Evolutionary conservation across 2,329 filamentous ascomycete genomes (phyloP), one percentile per base, ranked within the genome.

Genomic region (Monosporascus sp.): DNA sequence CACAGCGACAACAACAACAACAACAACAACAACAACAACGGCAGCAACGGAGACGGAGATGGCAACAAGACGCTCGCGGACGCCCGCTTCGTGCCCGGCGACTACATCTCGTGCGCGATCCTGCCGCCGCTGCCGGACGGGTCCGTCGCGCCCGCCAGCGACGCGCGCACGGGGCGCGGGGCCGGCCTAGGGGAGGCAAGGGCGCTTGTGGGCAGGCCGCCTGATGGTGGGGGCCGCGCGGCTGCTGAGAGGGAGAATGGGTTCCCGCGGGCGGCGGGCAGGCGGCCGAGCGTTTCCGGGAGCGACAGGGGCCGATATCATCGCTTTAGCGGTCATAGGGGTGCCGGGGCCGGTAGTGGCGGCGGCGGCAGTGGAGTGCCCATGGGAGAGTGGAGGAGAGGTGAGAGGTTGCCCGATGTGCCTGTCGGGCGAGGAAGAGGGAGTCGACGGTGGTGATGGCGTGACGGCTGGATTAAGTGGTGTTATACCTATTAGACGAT

Each of bases 61-160:
- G 80, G 83, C 11, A 78, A 84, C 27, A 93, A 87, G 73, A 92
- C 89, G 8, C 72, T 97, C 35, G 78, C 78, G 38, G 89, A 95
- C 51, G 84, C 82, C 37, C 82, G 87, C 22, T 96, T 96, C 64
- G 87, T 96, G 11, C 87, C 94, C 57, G 93, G 93, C 1, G 93
- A 97, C 70, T 96, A 88, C 65, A 79, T 97, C 41, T 87, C 87
- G 53, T 93, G 89, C 67, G 89, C 90, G 5, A 85, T 96, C 55
- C 75, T 93, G 52, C 85, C 89, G 43, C 89, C 90, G 1, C 73
- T 88, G 25, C 74, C 82, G 35, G 87, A 93, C 66, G 91, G 91
- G 0, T 82, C 81, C 35, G 84, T 95, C 39, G 85, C 85, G 44
- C 83, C 88, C 9, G 74, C 80, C n/a, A 75, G 79, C 14, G 74